Percentiles rank a stretch among this genome's conserved stretches.
Conservation (phyloP, 352 stramenopile species). For the Phytophthora citrophthora region DNA sequence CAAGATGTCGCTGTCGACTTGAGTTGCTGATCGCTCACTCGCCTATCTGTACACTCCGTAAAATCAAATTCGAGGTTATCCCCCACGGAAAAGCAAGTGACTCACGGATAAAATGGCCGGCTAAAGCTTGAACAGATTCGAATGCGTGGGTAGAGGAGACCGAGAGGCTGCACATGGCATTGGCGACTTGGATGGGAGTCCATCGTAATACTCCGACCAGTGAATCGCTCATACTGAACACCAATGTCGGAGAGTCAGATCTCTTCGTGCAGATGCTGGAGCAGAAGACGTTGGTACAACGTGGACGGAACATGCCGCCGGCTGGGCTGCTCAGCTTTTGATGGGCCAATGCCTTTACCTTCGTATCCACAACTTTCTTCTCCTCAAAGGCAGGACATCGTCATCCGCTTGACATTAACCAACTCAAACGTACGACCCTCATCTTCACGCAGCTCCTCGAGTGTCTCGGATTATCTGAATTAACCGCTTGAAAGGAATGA, state of each 20-base stretch:
- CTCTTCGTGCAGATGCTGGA: slow-evolving; percentile 14
- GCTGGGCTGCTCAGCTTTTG: slow-evolving; percentile 10
- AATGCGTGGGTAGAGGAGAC: slow-evolving; percentile 21
- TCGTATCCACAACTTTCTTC: neutral
- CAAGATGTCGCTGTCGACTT: slow-evolving; percentile 26
- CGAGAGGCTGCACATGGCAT: slow-evolving; percentile 15
- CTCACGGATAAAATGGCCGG: slow-evolving; percentile 8
- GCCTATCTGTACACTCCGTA: slow-evolving; percentile 8
- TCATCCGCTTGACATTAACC: slow-evolving; percentile 2
- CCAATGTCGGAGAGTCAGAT: slow-evolving; percentile 27
- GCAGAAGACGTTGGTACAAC: slow-evolving; percentile 21
- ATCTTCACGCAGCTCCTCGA: slow-evolving; percentile 2
- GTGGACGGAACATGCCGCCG: slow-evolving; percentile 10
- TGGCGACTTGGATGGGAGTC: slow-evolving; percentile 19
- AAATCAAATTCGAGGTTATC: slow-evolving; percentile 2
- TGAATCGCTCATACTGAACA: slow-evolving; percentile 16
- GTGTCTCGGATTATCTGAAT: neutral
- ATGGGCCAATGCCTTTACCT: slow-evolving; percentile 24
- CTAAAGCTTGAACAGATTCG: slow-evolving; percentile 5
- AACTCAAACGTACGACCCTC: slow-evolving; percentile 30
- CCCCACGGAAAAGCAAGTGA: slow-evolving; percentile 12
- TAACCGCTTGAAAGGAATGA: slow-evolving; percentile 18
- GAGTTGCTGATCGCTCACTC: slow-evolving; percentile 13
- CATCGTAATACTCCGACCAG: slow-evolving; percentile 14
- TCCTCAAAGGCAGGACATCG: slow-evolving; percentile 15